Evolutionary conservation across 2,329 filamentous ascomycete species (phyloP), one percentile per base, ranked within the genome.

Genomic region (Sporothrix sp.): DNA sequence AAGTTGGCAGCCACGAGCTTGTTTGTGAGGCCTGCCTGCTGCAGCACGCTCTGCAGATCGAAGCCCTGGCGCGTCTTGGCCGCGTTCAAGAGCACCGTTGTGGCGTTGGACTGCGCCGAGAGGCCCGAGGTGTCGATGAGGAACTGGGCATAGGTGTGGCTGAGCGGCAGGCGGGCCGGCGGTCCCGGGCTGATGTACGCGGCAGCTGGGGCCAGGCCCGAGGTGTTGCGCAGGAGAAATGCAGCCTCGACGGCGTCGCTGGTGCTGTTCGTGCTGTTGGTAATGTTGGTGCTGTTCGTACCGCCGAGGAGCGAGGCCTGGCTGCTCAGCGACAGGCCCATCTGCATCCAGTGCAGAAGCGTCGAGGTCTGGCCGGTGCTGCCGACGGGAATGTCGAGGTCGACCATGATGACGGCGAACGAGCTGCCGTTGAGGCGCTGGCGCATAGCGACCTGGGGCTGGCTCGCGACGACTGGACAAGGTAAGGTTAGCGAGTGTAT

Each of bases 311-410:
- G 50, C 50, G 51, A 45, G n/a, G 36, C 57, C 60, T 11, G 60
- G 63, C 54, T 10, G 63, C 62, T n/a, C n/a, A n/a, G n/a, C 20
- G 57, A 60, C 18, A 71, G 60, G n/a, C 61, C 65, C 1, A 62
- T 68, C 59, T 71, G 68, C 61, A 70, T 59, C 69, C 69, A 71
- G 61, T 71, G 67, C 36, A 71, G 63, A 20, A 70, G 58, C 11
- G 68, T 71, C 50, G 57, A 60, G 9, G 67, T 69, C 40, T 58
- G 45, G 39, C 63, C 52, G 62, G 65, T 7, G 35, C 25, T 63
- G 55, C 63, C 66, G 10, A 69, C 70, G 40, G 68, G 73, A 62
- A 68, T 76, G 56, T 73, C 73, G 6, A 75, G 64, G 52, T 71
- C 68, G 42, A 71, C 61, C 68, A 71, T 71, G 52, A 71, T 48